Base-by-base conservation (phyloP, 1,284 basidiomycete genomes). In the Malassezia sympodialis region DNA sequence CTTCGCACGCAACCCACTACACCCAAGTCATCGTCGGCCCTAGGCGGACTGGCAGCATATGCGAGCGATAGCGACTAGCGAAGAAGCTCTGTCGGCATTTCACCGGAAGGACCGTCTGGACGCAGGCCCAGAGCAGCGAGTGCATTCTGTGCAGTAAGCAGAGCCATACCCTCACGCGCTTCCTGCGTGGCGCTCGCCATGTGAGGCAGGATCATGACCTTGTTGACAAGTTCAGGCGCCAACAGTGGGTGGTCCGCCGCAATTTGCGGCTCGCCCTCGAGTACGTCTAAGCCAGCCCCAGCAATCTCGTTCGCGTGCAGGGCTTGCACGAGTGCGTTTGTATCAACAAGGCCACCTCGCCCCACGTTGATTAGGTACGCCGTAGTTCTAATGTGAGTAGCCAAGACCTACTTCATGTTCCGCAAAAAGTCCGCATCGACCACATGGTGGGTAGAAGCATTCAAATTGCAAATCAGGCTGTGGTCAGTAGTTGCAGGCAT, bases 271-370 rank as follows among this genome's bases (percentile, higher is more conserved):
- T 98, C 93, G 28, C 88, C 88, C 62, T 90, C 88, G 11, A 96
- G 83, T 30, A 96, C 93, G 74, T 98, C 93, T 6, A 98, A 69
- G 0, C 88, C 93, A 0, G 93, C 93, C 21, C 84, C 90, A 79
- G 86, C 93, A 39, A 96, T 86, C 80, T 83, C 83, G 2, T 81
- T 81, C 59, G 84, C 81, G 44, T 79, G 77, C 42, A 96, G 76
- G 0, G 90, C 91, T 56, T 80, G 82, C 1, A 85, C 85, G 8
- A 98, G 80, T 8, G 91, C 91, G 37, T 86, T 82, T 0, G 67
- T 72, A 73, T 96, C 89, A 11, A 98, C 86, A 5, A 96, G 77
- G 0, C 87, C 77, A 0, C 79, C 79, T 57, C 79, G 64, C 1
- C 63, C 58, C 4, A 67, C 61, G 35, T 72, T 73, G 57, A 72